Evolutionary conservation across 1,284 basidiomycete genomes (phyloP).

Genomic region (Salmacisia buchloeana): DNA sequence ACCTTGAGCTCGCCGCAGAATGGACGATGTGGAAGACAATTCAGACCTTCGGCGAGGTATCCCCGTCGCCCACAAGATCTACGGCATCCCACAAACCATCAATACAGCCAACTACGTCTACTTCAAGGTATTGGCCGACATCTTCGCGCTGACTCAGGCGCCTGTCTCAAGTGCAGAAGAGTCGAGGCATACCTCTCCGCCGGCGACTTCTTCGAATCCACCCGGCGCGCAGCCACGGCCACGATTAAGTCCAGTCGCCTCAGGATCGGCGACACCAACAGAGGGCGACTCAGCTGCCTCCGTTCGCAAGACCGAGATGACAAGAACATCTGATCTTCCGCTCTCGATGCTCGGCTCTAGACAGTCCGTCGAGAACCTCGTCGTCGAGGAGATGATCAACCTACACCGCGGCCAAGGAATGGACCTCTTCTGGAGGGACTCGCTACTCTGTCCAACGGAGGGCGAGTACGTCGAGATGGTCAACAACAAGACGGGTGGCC

Average conservation of each 20-base stretch:
- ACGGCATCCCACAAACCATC: conserved; percentile 91
- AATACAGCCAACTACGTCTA: conserved; percentile 97
- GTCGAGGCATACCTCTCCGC: not conserved
- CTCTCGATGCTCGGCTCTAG: conserved; percentile 11
- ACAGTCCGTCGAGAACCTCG: conserved; percentile 21
- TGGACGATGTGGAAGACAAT: conserved; percentile 97
- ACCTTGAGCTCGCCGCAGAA: conserved; percentile 55
- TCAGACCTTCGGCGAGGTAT: conserved; percentile 80
- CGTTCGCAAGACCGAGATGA: not conserved
- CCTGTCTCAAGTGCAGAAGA: conserved; percentile 24
- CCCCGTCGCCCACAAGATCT: conserved; percentile 89
- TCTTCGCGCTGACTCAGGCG: conserved; percentile 69
- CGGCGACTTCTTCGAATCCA: conserved; percentile 19
- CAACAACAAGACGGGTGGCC: conserved; percentile 94
- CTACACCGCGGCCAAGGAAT: conserved; percentile 93
- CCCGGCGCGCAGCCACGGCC: not conserved
- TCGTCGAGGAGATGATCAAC: conserved; percentile 66
- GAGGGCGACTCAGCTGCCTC: not conserved
- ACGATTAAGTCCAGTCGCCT: conserved; percentile 10
- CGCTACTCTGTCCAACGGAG: conserved; percentile 83
- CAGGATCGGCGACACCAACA: conserved; percentile 15
- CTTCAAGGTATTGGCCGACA: conserved; percentile 58
- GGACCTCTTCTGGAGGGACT: conserved; percentile 91
- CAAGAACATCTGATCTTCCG: not conserved
- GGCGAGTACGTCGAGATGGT: conserved; percentile 95